These are phyloP conservation scores for Parascedosporium putredinis DNA, from an alignment of 2,329 filamentous ascomycete species.

Conservation along the genomic window DNA sequence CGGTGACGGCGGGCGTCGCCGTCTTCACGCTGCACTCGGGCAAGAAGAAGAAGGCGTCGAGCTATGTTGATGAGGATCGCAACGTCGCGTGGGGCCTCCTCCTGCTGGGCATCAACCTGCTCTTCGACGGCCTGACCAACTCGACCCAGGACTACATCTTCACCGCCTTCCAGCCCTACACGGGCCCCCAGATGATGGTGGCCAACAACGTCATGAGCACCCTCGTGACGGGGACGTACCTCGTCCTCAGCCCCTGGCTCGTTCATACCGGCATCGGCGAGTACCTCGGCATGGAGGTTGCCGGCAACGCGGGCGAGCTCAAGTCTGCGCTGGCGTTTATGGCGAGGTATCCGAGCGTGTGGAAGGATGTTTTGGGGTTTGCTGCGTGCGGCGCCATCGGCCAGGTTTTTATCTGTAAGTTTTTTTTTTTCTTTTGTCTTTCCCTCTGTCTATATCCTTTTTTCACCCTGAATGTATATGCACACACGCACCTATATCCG, in stretches of 20 bases:
- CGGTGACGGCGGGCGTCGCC: conserved; percentile 85
- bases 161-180: conserved; percentile 64
- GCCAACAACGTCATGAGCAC: conserved; percentile 88
- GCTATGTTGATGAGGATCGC: conserved; percentile 34
- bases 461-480: too few species aligned
- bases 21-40: conserved; percentile 86
- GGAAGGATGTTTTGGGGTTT: conserved; percentile 83
- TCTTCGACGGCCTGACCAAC: conserved; percentile 95
- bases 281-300: conserved; percentile 56
- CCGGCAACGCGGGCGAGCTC: conserved; percentile 64
- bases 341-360: conserved; percentile 65
- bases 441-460: background rate
- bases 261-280: conserved; percentile 54
- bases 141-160: conserved; percentile 96
- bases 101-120: conserved; percentile 75
- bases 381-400: conserved; percentile 83
- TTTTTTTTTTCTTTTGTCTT: background rate
- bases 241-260: conserved; percentile 71
- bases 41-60: conserved; percentile 32
- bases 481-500: too few species aligned
- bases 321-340: conserved; percentile 72
- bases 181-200: conserved; percentile 98
- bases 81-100: conserved; percentile 71
- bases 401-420: conserved; percentile 85
- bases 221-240: conserved; percentile 62